These are phyloP conservation scores for Irpex rosettiformis DNA, from an alignment of 1,284 basidiomycete species.

Conservation along the genomic window DNA sequence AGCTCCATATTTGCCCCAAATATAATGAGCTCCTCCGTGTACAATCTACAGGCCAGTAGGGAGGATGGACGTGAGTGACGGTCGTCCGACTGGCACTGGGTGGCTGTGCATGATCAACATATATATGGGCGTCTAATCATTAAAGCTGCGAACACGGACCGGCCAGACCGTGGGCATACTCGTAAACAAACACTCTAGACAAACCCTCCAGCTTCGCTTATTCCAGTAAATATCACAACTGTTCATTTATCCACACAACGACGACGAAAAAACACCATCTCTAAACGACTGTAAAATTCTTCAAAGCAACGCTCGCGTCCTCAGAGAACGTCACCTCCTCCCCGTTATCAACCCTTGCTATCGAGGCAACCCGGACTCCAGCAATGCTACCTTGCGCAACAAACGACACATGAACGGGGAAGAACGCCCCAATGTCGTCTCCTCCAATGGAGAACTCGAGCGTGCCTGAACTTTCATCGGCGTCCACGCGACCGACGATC, in stretches of 20 bases:
- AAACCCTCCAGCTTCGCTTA: neutral
- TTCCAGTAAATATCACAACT: neutral
- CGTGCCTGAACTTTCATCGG: constrained; percentile 66
- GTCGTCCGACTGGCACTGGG: no score
- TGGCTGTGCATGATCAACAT: no score
- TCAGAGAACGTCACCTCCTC: constrained; percentile 71
- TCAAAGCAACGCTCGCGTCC: constrained; percentile 70
- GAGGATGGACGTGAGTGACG: no score
- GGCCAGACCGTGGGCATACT: no score
- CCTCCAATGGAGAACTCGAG: constrained; percentile 88
- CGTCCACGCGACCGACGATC: constrained; percentile 65
- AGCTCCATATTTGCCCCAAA: neutral
- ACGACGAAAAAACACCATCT: neutral
- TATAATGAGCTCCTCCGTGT: neutral
- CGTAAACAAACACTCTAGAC: no score
- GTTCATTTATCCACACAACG: neutral
- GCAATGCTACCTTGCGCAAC: constrained; percentile 76
- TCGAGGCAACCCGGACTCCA: constrained; percentile 60
- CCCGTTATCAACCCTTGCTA: constrained; percentile 56
- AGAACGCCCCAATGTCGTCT: constrained; percentile 83
- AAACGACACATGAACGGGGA: constrained; percentile 89
- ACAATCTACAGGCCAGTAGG: neutral
- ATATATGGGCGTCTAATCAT: no score
- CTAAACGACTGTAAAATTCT: constrained; percentile 55
- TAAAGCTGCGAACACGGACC: no score